Conservation (phyloP, 2,329 filamentous ascomycete species). For the Sarocladium oryzae region DNA sequence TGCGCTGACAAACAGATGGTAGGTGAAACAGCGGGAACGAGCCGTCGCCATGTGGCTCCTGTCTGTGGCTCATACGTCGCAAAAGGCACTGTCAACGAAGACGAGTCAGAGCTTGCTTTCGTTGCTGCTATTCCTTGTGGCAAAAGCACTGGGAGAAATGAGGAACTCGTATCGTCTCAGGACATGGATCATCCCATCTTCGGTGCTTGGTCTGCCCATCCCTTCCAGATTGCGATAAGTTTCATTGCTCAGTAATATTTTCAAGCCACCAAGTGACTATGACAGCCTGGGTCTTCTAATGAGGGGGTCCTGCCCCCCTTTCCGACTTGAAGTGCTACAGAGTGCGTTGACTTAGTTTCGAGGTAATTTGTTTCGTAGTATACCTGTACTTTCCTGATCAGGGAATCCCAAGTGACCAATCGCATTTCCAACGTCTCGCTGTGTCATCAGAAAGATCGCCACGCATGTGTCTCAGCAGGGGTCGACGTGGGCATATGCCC, state of each 20-base stretch:
- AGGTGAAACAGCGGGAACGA: slow-evolving; percentile 5
- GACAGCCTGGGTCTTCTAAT: not conserved
- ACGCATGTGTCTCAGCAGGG: not conserved
- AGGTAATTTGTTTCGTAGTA: not conserved
- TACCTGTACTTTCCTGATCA: not conserved
- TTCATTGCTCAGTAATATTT: too few species aligned
- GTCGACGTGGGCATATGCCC: too few species aligned
- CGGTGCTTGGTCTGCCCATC: not conserved
- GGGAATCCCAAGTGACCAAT: not conserved
- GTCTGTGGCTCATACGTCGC: too few species aligned
- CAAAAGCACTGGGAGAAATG: too few species aligned
- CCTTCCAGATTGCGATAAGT: too few species aligned
- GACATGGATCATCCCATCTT: not conserved
- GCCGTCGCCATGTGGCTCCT: not conserved
- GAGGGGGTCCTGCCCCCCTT: not conserved
- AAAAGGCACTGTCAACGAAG: too few species aligned
- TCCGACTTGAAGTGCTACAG: too few species aligned
- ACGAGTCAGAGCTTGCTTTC: too few species aligned
- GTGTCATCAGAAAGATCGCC: not conserved
- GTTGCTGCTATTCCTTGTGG: too few species aligned
- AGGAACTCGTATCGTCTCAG: not conserved
- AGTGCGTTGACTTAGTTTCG: not conserved
- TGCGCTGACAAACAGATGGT: too few species aligned
- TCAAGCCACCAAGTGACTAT: too few species aligned
- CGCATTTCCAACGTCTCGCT: not conserved